Evolutionary conservation across 148 eudicot species (phyloP).

Genomic region (Vaccinium corymbosum): DNA sequence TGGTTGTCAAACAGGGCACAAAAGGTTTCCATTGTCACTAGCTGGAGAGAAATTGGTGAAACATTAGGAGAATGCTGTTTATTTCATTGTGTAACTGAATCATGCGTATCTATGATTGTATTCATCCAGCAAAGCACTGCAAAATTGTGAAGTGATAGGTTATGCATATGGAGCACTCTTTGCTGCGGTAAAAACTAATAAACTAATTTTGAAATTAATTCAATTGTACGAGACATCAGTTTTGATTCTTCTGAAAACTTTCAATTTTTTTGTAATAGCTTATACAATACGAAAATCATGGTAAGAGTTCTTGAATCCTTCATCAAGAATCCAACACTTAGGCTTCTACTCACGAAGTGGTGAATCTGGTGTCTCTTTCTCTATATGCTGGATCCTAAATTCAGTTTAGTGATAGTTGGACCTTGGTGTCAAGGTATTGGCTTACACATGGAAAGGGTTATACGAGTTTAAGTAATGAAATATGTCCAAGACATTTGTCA

Average conservation of each 20-base stretch:
- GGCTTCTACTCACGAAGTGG: background rate
- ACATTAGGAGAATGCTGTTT: background rate
- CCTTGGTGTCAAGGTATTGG: background rate
- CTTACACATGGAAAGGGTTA: background rate
- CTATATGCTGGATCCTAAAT: constrained; percentile 3
- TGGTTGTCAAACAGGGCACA: background rate
- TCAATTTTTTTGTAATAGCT: background rate
- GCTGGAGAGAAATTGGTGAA: background rate
- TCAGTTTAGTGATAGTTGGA: background rate
- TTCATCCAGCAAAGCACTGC: background rate
- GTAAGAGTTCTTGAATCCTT: background rate
- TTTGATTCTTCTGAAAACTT: background rate
- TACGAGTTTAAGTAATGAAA: background rate
- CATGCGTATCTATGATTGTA: background rate
- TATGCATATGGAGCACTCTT: background rate
- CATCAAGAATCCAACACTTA: background rate
- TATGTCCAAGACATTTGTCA: background rate
- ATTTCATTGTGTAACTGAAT: background rate
- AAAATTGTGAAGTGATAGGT: background rate
- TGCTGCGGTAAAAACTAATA: background rate
- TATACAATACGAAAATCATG: background rate
- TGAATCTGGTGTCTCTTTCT: background rate
- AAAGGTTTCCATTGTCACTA: background rate
- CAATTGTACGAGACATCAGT: background rate
- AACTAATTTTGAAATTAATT: background rate